These are phyloP conservation scores for Saksenaea vasiformis DNA, from an alignment of 371 early-diverging fungal genomes.

Conservation along the genomic window DNA sequence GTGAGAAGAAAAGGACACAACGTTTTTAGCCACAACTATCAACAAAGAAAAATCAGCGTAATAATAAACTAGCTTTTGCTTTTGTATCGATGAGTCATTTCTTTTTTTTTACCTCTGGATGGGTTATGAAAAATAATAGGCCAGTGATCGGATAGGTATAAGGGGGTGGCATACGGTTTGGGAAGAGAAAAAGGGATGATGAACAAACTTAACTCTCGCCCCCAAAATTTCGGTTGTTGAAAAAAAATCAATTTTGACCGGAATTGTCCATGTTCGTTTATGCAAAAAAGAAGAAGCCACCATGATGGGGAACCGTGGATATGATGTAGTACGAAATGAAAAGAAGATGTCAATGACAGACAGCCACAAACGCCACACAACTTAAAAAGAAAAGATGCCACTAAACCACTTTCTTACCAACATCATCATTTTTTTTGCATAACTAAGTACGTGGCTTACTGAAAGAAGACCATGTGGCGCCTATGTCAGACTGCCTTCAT, in stretches of 20 bases:
- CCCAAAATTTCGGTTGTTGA: neutral
- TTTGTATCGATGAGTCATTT: no score
- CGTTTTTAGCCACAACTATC: constrained; percentile 42
- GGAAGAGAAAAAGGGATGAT: no score
- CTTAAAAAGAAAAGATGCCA: neutral
- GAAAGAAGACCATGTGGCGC: no score
- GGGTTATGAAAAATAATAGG: constrained; percentile 46
- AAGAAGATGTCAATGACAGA: neutral
- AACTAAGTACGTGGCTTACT: no score
- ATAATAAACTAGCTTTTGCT: no score
- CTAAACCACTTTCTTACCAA: no score
- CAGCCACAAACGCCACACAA: no score
- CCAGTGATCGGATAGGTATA: constrained; percentile 55
- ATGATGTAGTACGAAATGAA: neutral
- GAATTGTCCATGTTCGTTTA: no score
- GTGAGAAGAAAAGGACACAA: constrained; percentile 49
- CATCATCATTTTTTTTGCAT: no score
- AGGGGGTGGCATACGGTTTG: constrained; percentile 35
- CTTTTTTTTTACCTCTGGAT: constrained; percentile 43
- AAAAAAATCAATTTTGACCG: neutral
- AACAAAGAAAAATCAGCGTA: neutral
- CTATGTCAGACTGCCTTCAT: no score
- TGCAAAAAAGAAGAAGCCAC: neutral
- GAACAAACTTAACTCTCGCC: no score
- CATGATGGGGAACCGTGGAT: no score